These are phyloP conservation scores for Naegleria fowleri DNA, from an alignment of 208 protist species.

Conservation along the genomic window DNA sequence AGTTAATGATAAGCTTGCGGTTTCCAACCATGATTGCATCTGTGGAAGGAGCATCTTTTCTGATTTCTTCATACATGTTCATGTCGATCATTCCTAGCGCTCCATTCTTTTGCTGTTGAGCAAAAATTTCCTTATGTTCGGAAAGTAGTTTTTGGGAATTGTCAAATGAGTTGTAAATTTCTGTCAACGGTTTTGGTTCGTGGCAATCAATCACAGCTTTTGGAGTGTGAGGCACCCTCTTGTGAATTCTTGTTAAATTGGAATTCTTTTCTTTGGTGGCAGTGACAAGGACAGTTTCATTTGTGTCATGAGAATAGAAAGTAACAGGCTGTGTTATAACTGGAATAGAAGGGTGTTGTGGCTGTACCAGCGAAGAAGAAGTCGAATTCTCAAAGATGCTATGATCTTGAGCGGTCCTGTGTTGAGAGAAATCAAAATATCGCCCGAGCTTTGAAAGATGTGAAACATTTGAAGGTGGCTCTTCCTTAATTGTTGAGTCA, in stretches of 20 bases:
- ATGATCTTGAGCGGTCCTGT: too few relatives aligned
- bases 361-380: neutral
- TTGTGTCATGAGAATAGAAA: neutral
- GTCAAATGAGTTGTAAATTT: neutral
- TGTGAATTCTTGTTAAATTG: neutral
- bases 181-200: neutral
- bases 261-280: neutral
- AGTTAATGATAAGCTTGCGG: neutral
- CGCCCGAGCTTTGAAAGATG: neutral
- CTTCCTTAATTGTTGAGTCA: neutral
- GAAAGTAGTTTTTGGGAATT: neutral
- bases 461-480: neutral
- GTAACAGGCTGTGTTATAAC: neutral
- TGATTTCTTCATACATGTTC: neutral
- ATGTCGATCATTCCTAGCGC: neutral
- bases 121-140: neutral
- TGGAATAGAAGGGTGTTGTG: neutral
- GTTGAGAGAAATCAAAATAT: neutral
- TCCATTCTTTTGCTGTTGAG: neutral
- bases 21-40: neutral
- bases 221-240: neutral
- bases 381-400: too few relatives aligned
- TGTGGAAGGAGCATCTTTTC: neutral
- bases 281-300: neutral
- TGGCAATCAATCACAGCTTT: neutral